Evolutionary conservation across 139 green algal species (phyloP).

Genomic region (Auxenochlorella protothecoides): DNA sequence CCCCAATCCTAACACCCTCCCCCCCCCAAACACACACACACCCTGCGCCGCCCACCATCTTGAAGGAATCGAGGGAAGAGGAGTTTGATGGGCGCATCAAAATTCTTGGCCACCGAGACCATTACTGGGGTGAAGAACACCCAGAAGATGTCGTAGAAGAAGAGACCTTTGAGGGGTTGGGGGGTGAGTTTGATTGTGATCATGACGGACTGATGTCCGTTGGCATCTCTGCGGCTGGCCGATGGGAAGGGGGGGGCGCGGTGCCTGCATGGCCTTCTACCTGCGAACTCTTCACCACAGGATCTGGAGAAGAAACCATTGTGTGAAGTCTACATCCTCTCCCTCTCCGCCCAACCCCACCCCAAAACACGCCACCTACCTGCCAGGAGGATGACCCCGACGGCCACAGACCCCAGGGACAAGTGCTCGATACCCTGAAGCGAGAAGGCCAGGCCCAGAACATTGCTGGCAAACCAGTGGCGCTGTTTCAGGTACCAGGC

Average conservation of each 20-base stretch:
- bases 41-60: too few relatives aligned
- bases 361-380: slow-evolving; percentile 67
- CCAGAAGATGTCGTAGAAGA: slow-evolving; percentile 99
- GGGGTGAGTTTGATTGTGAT: too few relatives aligned
- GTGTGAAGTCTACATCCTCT: too few relatives aligned
- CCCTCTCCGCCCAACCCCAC: background rate
- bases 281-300: too few relatives aligned
- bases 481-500: slow-evolving; percentile 79
- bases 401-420: slow-evolving; percentile 57
- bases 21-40: too few relatives aligned
- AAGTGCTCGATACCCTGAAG: slow-evolving; percentile 95
- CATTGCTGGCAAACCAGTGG: slow-evolving; percentile 95
- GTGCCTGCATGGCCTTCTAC: too few relatives aligned
- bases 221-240: too few relatives aligned
- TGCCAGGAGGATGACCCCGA: slow-evolving; percentile 76
- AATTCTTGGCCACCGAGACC: slow-evolving; percentile 83
- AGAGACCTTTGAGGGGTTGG: slow-evolving; percentile 40
- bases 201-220: too few relatives aligned
- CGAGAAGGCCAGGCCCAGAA: slow-evolving; percentile 81
- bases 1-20: too few relatives aligned
- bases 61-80: slow-evolving; percentile 54
- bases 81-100: slow-evolving; percentile 98
- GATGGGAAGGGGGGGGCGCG: too few relatives aligned
- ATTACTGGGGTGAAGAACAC: slow-evolving; percentile 92
- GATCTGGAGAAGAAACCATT: too few relatives aligned